Base-by-base conservation (phyloP, 2,329 filamentous ascomycete species). In the Ceratocystis colombiana region DNA sequence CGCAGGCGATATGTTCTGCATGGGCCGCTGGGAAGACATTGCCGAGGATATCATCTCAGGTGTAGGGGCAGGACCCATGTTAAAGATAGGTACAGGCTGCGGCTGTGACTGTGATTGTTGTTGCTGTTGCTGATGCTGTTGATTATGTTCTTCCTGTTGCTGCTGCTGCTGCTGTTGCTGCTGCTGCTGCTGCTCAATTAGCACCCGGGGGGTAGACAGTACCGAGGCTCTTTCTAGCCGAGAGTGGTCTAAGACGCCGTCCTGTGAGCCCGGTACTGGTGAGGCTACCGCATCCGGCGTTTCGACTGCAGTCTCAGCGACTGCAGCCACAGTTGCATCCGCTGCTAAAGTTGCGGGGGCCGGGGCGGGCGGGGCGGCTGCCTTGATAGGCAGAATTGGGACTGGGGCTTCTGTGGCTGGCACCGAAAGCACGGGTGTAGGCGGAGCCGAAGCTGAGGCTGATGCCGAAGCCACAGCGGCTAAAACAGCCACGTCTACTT, bases 31-130 rank as follows among this genome's bases (percentile, higher is more conserved):
- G 12, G 66, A 37, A 25, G 59, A 57, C 37, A 67, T 59, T 25
- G 55, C 45, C 28, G 66, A 25, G 15, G 66, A 55, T 4, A 59
- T 37, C 55, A 65, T 61, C 45, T 65, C 53, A 7, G 64, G 50
- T 5, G 64, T 65, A 30, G 53, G 64, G 7, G 64, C 64, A 41
- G 46, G 28, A 41, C 28, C 44, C 20, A 55, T 63, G 41, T 30
- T 48, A 17, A 63, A 63, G 20, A 48, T 50, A 7, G 55, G 28
- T 30, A 48, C 25, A n/a, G 20, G 44, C 22, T 62, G 61, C n/a
- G 33, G 44, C 15, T 62, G 61, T 28, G 37, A 15, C 5, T 62
- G 22, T 20, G 10, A 25, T 3, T 28, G 17, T 20, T 20, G 15
- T 7, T 12, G 22, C 22, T 57, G 53, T 8, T 33, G 28, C 4